Conservation (phyloP, 345 rosid species). For the Pseudoturritis turrita region DNA sequence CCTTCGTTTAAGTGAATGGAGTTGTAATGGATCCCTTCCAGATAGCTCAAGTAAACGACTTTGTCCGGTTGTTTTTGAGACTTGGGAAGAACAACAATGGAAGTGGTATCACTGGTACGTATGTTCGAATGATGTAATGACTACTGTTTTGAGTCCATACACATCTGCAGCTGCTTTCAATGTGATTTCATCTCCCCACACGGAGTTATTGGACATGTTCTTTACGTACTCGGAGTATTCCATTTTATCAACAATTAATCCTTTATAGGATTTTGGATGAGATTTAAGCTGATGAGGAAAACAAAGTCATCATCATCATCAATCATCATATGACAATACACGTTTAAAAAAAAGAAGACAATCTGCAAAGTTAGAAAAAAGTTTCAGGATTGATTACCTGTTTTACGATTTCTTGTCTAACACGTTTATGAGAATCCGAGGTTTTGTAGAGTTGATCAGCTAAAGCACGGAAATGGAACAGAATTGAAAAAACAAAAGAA, state of each 20-base stretch:
- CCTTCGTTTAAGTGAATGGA: neutral
- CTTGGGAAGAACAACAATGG: neutral
- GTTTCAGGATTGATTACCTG: neutral
- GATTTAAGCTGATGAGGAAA: neutral
- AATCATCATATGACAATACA: neutral
- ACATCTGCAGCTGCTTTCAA: neutral
- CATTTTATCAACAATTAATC: neutral
- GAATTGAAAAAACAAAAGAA: neutral
- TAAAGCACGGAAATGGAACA: conserved; percentile 2
- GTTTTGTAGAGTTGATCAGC: neutral
- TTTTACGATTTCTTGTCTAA: neutral
- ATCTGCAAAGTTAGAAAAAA: neutral
- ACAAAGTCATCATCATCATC: neutral
- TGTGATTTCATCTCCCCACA: neutral
- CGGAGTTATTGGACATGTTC: neutral
- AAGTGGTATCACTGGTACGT: too few relatives aligned
- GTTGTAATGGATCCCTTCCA: neutral
- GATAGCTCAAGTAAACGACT: neutral
- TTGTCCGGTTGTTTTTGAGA: neutral
- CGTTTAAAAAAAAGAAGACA: neutral
- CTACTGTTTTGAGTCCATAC: neutral
- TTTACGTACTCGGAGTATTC: neutral
- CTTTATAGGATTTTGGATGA: neutral
- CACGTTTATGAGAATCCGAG: neutral
- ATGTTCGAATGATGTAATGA: neutral